A percentile compares a stretch with the other conserved stretches of the same genome.
phyloP scores from a whole-genome alignment of 768 basidiomycete species.

The Pleurotus salmoneostramineus region DNA sequence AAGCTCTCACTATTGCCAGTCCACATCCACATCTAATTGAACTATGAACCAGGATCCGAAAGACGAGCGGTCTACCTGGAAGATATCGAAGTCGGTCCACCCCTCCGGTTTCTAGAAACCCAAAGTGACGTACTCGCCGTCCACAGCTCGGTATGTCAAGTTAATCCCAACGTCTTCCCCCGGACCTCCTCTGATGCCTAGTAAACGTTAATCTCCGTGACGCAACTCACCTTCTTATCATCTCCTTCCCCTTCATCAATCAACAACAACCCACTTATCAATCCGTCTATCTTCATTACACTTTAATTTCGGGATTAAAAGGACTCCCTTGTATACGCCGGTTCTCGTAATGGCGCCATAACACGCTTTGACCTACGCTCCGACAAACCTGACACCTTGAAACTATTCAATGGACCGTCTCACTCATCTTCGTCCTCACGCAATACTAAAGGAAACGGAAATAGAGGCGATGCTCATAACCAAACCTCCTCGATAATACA shows the following conservation, averaged over 20 bases:
- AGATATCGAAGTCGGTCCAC: constrained; percentile 38
- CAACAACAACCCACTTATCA: background rate
- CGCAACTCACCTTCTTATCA: no score
- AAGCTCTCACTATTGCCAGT: constrained; percentile 1
- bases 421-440: background rate
- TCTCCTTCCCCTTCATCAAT: no score
- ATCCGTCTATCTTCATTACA: background rate
- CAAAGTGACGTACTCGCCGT: constrained; percentile 63
- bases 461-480: background rate
- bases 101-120: constrained; percentile 41
- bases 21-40: constrained; percentile 2
- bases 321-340: constrained; percentile 51
- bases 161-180: background rate
- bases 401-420: constrained; percentile 30
- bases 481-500: constrained; percentile 48
- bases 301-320: background rate
- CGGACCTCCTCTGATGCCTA: background rate
- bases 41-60: constrained; percentile 40
- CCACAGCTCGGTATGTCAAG: constrained; percentile 9
- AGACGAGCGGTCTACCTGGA: constrained; percentile 46
- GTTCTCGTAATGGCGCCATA: constrained; percentile 57
- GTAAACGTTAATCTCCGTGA: no score
- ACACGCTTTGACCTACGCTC: constrained; percentile 55
- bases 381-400: constrained; percentile 27
- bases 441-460: constrained; percentile 19